Percentiles rank a stretch among this genome's conserved stretches.
phyloP scores from a whole-genome alignment of 345 rosid genomes.

The Eucalyptus victrix region DNA sequence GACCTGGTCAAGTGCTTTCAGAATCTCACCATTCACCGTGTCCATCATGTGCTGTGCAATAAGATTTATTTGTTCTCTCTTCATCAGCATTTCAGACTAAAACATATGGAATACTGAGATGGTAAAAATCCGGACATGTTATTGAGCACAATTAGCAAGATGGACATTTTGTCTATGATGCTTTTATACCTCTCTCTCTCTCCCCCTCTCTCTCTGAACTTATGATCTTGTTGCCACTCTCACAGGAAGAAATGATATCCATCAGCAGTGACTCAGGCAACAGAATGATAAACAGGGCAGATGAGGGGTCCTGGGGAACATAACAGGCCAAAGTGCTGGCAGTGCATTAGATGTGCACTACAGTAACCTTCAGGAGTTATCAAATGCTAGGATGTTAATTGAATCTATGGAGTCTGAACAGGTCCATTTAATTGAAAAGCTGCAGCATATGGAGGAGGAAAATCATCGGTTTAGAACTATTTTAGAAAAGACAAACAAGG shows the following conservation, averaged over 20 bases:
- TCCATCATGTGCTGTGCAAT: neutral
- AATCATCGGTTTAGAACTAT: conserved; percentile 22
- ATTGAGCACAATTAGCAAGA: neutral
- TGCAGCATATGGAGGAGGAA: conserved; percentile 31
- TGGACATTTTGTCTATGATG: neutral
- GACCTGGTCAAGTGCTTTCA: neutral
- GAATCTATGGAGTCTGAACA: conserved; percentile 29
- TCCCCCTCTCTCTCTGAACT: neutral
- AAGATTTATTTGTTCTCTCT: neutral
- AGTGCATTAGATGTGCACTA: conserved; percentile 8
- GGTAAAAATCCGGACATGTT: neutral
- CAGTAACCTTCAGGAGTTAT: conserved; percentile 15
- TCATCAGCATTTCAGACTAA: neutral
- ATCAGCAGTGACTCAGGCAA: conserved; percentile 24
- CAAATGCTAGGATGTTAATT: conserved; percentile 17
- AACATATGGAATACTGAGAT: neutral
- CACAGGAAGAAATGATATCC: conserved; percentile 45
- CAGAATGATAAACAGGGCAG: conserved; percentile 18
- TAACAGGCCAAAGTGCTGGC: conserved; percentile 5
- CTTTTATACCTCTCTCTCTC: neutral
- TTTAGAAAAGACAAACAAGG: conserved; percentile 14
- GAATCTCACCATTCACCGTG: neutral
- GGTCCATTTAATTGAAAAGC: conserved; percentile 20
- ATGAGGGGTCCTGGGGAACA: conserved; percentile 10
- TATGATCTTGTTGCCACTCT: neutral